These are phyloP conservation scores for Coemansia sp. DNA, from an alignment of 192 early-diverging fungal species.

Conservation along the genomic window DNA sequence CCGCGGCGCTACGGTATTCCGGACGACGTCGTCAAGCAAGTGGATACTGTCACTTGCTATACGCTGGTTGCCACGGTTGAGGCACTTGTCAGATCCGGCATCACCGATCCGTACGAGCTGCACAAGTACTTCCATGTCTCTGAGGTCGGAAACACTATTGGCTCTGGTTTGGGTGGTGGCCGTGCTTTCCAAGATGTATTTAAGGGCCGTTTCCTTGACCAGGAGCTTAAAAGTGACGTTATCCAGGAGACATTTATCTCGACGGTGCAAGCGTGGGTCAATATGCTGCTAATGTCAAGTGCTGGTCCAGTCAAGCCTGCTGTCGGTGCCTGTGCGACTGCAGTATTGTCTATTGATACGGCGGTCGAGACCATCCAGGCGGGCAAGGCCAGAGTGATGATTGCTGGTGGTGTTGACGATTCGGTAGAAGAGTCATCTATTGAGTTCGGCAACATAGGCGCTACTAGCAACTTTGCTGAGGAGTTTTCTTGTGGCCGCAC, in stretches of 20 bases:
- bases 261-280: slow-evolving; percentile 53
- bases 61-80: slow-evolving; percentile 83
- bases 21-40: slow-evolving; percentile 82
- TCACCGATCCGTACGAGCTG: slow-evolving; percentile 94
- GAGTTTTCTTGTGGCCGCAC: slow-evolving; percentile 82
- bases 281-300: slow-evolving; percentile 80
- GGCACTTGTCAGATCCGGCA: slow-evolving; percentile 82
- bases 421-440: slow-evolving; percentile 83
- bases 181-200: slow-evolving; percentile 68
- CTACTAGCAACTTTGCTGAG: slow-evolving; percentile 79
- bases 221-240: slow-evolving; percentile 80
- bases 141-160: slow-evolving; percentile 84
- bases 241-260: slow-evolving; percentile 68
- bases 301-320: too few species aligned
- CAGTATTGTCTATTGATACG: too few species aligned
- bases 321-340: too few species aligned
- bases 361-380: too few species aligned
- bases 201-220: slow-evolving; percentile 69
- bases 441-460: slow-evolving; percentile 94
- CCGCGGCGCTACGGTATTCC: slow-evolving; percentile 87
- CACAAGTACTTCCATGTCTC: slow-evolving; percentile 93
- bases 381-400: slow-evolving; percentile 86
- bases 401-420: slow-evolving; percentile 89
- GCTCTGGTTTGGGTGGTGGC: slow-evolving; percentile 85
- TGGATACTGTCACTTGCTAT: slow-evolving; percentile 85